Evolutionary conservation across 2,329 filamentous ascomycete genomes (phyloP).

Genomic region (Penicillium hesseltinei): DNA sequence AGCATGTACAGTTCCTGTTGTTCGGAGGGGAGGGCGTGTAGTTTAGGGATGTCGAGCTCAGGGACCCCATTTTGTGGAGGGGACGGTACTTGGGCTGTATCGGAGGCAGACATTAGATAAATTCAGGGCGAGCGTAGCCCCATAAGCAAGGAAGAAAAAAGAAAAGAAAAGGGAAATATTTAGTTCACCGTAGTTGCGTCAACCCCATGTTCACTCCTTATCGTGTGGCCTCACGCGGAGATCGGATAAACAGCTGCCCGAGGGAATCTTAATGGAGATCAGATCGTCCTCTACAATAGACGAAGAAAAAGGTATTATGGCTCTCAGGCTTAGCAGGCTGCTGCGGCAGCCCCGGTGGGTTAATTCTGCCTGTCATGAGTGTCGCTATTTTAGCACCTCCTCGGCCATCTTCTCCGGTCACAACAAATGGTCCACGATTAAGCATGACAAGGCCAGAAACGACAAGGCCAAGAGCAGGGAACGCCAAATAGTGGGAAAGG

Average conservation of each 20-base stretch:
- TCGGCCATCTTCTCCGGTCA: slow-evolving; percentile 63
- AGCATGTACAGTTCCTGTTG: slow-evolving; percentile 95
- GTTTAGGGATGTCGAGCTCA: slow-evolving; percentile 85
- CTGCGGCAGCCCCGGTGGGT: slow-evolving; percentile 15
- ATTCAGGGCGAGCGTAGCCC: slow-evolving; percentile 10
- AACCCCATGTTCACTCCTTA: slow-evolving; percentile 19
- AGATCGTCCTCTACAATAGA: background rate
- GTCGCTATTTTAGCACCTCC: slow-evolving; percentile 51
- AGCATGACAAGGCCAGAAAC: slow-evolving; percentile 85
- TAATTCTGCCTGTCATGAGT: slow-evolving; percentile 21
- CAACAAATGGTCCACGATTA: slow-evolving; percentile 95
- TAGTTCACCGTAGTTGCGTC: slow-evolving; percentile 9
- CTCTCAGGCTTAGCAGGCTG: slow-evolving; percentile 24
- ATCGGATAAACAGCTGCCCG: slow-evolving; percentile 31
- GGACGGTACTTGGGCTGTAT: slow-evolving; percentile 34
- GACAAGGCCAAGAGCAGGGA: slow-evolving; percentile 72
- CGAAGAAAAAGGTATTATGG: slow-evolving; percentile 23
- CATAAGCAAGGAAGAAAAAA: slow-evolving; percentile 12
- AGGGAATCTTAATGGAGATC: background rate
- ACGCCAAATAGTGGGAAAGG: slow-evolving; percentile 66
- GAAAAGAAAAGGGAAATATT: background rate
- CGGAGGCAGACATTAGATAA: slow-evolving; percentile 41
- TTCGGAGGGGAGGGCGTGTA: slow-evolving; percentile 84
- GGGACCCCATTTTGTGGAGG: slow-evolving; percentile 36
- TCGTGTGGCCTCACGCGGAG: slow-evolving; percentile 28